phyloP scores from a whole-genome alignment of 306 rosid species.

The Adenanthera pavonina region DNA sequence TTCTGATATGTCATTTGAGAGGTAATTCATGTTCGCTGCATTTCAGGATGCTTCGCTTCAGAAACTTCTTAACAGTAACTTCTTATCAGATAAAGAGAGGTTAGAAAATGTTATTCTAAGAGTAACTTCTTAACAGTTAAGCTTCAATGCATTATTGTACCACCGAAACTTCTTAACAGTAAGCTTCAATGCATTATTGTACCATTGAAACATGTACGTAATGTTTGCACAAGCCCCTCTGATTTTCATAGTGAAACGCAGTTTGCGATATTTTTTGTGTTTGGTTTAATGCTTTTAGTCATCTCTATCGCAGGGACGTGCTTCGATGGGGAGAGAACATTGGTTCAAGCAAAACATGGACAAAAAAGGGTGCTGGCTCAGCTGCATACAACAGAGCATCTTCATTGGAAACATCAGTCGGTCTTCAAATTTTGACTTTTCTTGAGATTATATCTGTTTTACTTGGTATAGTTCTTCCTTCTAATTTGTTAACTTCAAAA shows the following conservation, averaged over 20 bases:
- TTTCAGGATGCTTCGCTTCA: slow-evolving; percentile 72
- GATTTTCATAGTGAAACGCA: slow-evolving; percentile 9
- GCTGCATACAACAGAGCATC: slow-evolving; percentile 93
- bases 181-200: neutral
- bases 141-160: neutral
- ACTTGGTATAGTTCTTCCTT: slow-evolving; percentile 21
- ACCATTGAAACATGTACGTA: neutral
- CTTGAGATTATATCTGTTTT: neutral
- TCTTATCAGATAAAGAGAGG: slow-evolving; percentile 87
- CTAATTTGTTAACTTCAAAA: slow-evolving; percentile 24
- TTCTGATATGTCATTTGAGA: slow-evolving; percentile 18
- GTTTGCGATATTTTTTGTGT: slow-evolving; percentile 11
- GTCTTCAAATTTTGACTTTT: slow-evolving; percentile 44
- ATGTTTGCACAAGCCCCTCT: neutral
- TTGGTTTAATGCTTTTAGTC: slow-evolving; percentile 27
- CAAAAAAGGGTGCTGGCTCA: slow-evolving; percentile 86
- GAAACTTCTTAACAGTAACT: slow-evolving; percentile 66
- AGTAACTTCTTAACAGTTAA: neutral
- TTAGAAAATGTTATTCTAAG: slow-evolving; percentile 41
- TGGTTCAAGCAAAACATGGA: slow-evolving; percentile 66
- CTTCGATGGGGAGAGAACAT: slow-evolving; percentile 96
- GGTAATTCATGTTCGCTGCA: slow-evolving; percentile 34
- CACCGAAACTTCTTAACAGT: no score
- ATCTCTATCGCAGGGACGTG: slow-evolving; percentile 66
- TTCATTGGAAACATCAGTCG: slow-evolving; percentile 85